Conservation (phyloP, 345 rosid genomes). For the Aquilaria sinensis region DNA sequence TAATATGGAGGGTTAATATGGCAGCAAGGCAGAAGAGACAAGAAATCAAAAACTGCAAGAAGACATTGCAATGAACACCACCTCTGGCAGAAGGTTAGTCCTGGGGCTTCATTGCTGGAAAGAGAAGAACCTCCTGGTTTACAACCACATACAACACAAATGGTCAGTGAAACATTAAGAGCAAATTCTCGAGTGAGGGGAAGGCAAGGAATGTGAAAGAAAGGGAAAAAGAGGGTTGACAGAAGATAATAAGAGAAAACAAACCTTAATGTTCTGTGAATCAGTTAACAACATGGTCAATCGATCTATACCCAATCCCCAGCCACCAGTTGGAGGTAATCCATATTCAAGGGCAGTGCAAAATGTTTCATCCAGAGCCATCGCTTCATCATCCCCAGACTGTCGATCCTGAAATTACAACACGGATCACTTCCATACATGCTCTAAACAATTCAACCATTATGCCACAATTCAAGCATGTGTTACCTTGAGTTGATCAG, state of each 20-base stretch:
- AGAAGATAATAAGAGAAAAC: not conserved
- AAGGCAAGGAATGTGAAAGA: not conserved
- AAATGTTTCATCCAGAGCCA: conserved; percentile 93
- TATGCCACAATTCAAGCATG: not conserved
- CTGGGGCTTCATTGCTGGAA: conserved; percentile 99
- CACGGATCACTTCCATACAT: not conserved
- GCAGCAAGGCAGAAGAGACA: too few relatives aligned
- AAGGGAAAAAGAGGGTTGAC: not conserved
- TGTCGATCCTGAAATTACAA: conserved; percentile 57
- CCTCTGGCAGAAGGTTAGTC: conserved; percentile 70
- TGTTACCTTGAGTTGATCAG: conserved; percentile 85
- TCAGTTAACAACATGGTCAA: conserved; percentile 85
- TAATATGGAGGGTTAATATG: too few relatives aligned
- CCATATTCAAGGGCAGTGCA: conserved; percentile 86
- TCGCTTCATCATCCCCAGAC: conserved; percentile 97
- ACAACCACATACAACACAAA: conserved; percentile 9
- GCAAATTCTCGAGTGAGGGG: not conserved
- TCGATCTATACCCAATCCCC: conserved; percentile 95
- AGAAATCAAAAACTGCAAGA: too few relatives aligned
- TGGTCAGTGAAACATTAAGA: not conserved
- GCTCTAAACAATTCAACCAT: not conserved
- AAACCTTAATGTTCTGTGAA: conserved; percentile 92
- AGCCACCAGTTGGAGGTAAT: conserved; percentile 93
- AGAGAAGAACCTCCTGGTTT: conserved; percentile 85
- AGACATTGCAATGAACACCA: conserved; percentile 5